Base-by-base conservation (phyloP, 306 rosid species). In the Castanea sativa region DNA sequence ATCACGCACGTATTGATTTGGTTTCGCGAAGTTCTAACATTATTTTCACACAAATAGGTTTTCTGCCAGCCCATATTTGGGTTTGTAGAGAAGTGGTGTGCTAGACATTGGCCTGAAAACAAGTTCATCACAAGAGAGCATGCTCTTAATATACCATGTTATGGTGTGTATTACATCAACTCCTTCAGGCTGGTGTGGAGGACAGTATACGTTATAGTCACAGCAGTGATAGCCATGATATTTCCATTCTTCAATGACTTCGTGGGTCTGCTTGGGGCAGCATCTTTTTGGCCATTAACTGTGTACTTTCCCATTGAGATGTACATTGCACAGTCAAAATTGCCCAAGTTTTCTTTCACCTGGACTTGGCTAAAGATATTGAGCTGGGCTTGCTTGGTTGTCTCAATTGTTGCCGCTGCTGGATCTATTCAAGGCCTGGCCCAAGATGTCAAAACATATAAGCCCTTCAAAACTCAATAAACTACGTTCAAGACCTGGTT, bases 231-330 rank as follows among this genome's bases (percentile, higher is more conserved):
- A 53, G 99, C 98, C 15, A 96, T 93, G 99, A 60, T 91, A 65
- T 96, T 96, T 67, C 99, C 99, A 4, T 96, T 96, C 96, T 96
- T 96, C 89, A 96, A 96, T 20, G 93, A 88, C 91, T 93, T 96
- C 81, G 57, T 96, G 79, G 96, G 96, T 3, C 80, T 96, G 41
- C 91, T 93, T 53, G 98, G 99, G 57, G 97, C 99, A 59, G 81
- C 91, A 4, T 93, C 99, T 0, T 96, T 96, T 58, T 96, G 93
- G 94, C 99, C 98, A 41, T 38, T 96, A 81, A 93, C 98, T 0
- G 97, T 96, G 51, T 96, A 88, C 79, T 96, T 96, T 82, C 99
- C 99, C 23, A 77, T 91, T 21, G 99, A 96, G 84, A 91, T 93
- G 99, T 93, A 96, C 91, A 91, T 96, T 2, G 90, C 91, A 65